Evolutionary conservation across 371 early-diverging fungal species (phyloP), one percentile per base, ranked within the genome.

Genomic region (Dinochytrium kinnereticum): DNA sequence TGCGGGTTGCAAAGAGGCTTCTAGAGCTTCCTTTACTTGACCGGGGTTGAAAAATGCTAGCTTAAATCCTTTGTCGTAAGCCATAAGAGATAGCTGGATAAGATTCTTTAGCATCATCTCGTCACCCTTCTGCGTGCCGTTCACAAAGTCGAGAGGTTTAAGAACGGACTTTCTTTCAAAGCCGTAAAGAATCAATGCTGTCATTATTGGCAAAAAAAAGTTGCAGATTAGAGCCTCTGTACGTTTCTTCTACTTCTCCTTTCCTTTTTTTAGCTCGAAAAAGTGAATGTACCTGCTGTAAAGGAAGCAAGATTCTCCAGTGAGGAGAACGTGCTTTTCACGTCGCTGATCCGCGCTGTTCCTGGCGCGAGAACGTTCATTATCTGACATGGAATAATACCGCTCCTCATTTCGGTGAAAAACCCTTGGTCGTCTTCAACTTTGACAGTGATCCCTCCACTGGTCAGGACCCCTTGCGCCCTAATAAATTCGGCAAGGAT

Each of bases 221-320:
- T 37, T 0, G n/a, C n/a, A n/a, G n/a, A n/a, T n/a, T n/a, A n/a
- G n/a, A n/a, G n/a, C n/a, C n/a, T n/a, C n/a, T n/a, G n/a, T n/a
- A n/a, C n/a, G n/a, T n/a, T n/a, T n/a, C n/a, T n/a, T n/a, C n/a
- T n/a, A n/a, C n/a, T n/a, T n/a, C n/a, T n/a, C n/a, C n/a, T n/a
- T n/a, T n/a, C n/a, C n/a, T n/a, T n/a, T n/a, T n/a, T n/a, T n/a
- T n/a, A n/a, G n/a, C n/a, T n/a, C n/a, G n/a, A n/a, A n/a, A n/a
- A n/a, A n/a, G n/a, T n/a, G n/a, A n/a, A n/a, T 64, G 0, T 65
- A 74, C 82, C 79, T 36, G 70, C 61, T 19, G 64, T 24, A 50
- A 81, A 79, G 39, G 73, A 36, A n/a, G 68, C 74, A 51, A 82
- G 61, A 44, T 82, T 79, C 40, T 79, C 80, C 50, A 78, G 15